Percentiles rank a stretch among this genome's conserved stretches.
These are phyloP conservation scores for Jimgerdemannia flammicorona DNA, from an alignment of 192 early-diverging fungal genomes.

Conservation along the genomic window DNA sequence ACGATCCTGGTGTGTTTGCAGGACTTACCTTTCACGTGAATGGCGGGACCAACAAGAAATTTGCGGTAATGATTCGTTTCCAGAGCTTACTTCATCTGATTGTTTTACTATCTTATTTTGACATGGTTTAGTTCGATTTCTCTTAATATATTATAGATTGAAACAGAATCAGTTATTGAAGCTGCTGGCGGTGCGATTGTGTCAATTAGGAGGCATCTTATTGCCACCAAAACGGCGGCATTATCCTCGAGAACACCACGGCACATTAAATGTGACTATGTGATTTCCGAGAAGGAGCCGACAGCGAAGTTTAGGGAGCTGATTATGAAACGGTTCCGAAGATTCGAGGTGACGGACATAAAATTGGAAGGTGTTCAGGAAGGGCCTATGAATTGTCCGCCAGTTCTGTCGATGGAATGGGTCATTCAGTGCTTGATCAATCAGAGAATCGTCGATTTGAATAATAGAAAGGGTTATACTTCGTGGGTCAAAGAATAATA, in stretches of 20 bases:
- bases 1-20: not conserved
- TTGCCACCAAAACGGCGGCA: not conserved
- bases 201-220: not conserved
- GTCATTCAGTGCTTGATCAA: not conserved
- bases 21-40: not conserved
- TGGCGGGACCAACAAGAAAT: not conserved
- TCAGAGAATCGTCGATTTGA: not conserved
- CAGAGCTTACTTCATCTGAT: no score
- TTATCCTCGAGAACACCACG: not conserved
- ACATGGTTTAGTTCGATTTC: not conserved
- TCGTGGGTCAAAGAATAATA: not conserved
- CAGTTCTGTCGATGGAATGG: not conserved
- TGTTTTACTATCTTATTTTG: not conserved
- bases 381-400: not conserved
- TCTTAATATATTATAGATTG: not conserved
- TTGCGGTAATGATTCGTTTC: not conserved
- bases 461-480: not conserved
- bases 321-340: not conserved
- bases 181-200: not conserved
- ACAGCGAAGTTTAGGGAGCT: not conserved
- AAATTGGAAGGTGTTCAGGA: no score
- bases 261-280: not conserved
- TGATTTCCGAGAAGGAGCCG: not conserved
- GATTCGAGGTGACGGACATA: no score
- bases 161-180: not conserved